phyloP scores from a whole-genome alignment of 805 yeast species.

The Wickerhamiella brachini region DNA sequence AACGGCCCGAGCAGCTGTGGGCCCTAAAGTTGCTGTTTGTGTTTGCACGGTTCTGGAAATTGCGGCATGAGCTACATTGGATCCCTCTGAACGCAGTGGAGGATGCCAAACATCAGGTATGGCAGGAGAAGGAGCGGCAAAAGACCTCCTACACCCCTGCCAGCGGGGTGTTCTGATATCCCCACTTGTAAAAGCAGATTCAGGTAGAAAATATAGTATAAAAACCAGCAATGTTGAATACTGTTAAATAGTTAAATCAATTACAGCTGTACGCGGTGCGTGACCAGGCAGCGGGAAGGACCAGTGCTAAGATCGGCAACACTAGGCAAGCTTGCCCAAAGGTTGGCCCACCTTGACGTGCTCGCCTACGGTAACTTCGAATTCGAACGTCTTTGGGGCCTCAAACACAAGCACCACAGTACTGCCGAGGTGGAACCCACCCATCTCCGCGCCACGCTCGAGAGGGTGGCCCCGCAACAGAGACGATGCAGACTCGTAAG shows the following conservation, averaged over 20 bases:
- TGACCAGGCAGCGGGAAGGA: too few species aligned
- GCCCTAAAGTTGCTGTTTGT: slow-evolving; percentile 48
- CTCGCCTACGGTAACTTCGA: slow-evolving; percentile 57
- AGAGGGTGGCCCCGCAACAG: slow-evolving; percentile 78
- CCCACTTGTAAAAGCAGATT: not conserved
- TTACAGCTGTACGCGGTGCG: too few species aligned
- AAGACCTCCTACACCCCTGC: not conserved
- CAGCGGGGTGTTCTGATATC: not conserved
- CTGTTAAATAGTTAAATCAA: not conserved
- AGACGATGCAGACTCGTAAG: slow-evolving; percentile 65
- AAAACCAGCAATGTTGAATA: not conserved
- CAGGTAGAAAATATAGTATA: not conserved
- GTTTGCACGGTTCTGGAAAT: slow-evolving; percentile 33
- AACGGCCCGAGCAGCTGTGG: slow-evolving; percentile 41
- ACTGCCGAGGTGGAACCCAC: slow-evolving; percentile 91
- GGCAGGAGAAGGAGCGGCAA: not conserved
- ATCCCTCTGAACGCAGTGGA: not conserved
- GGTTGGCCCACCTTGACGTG: slow-evolving; percentile 74
- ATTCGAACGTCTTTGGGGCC: slow-evolving; percentile 74
- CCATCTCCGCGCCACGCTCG: slow-evolving; percentile 85
- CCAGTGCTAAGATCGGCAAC: too few species aligned
- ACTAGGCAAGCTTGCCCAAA: slow-evolving; percentile 35
- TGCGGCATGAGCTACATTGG: slow-evolving; percentile 18
- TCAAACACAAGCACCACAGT: slow-evolving; percentile 96
- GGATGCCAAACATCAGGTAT: not conserved